Conservation (phyloP, 2,329 filamentous ascomycete species). For the Aspergillus sp. region DNA sequence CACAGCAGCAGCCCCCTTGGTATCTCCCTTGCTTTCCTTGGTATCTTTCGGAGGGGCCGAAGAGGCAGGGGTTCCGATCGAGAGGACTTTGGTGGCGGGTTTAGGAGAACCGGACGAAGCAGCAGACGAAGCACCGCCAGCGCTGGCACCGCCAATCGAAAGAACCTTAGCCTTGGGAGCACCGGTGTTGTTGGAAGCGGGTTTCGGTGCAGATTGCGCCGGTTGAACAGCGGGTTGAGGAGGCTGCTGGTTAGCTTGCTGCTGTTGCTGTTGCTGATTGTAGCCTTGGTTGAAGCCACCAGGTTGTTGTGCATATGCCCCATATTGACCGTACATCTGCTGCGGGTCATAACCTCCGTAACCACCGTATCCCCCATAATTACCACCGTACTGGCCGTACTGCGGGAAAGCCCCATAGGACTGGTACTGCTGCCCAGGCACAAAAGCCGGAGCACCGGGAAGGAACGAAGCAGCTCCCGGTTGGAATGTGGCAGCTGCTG, state of each 20-base stretch:
- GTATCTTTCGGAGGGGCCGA: constrained; percentile 10
- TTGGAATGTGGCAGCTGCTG: constrained; percentile 55
- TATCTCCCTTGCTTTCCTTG: constrained; percentile 25
- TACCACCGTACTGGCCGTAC: constrained; percentile 34
- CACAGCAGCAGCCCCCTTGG: constrained; percentile 41
- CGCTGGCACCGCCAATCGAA: constrained; percentile 49
- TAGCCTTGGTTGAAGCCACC: constrained; percentile 37
- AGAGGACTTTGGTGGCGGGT: constrained; percentile 61
- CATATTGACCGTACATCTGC: constrained; percentile 43
- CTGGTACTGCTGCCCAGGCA: constrained; percentile 62
- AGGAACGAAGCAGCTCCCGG: constrained; percentile 64
- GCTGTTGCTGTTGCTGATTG: constrained; percentile 35
- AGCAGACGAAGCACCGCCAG: constrained; percentile 7
- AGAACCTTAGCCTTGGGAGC: constrained; percentile 53
- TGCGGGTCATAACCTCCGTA: constrained; percentile 51
- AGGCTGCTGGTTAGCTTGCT: constrained; percentile 35
- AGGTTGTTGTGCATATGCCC: constrained; percentile 37
- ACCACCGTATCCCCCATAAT: constrained; percentile 15
- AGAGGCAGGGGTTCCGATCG: constrained; percentile 52
- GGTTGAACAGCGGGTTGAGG: constrained; percentile 36
- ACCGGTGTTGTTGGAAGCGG: constrained; percentile 31
- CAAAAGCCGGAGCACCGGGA: constrained; percentile 62
- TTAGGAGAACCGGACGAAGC: constrained; percentile 18
- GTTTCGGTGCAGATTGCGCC: constrained; percentile 44
- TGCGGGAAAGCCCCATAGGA: constrained; percentile 49